phyloP scores from a whole-genome alignment of 352 stramenopile species.

The Bremia lactucae region DNA sequence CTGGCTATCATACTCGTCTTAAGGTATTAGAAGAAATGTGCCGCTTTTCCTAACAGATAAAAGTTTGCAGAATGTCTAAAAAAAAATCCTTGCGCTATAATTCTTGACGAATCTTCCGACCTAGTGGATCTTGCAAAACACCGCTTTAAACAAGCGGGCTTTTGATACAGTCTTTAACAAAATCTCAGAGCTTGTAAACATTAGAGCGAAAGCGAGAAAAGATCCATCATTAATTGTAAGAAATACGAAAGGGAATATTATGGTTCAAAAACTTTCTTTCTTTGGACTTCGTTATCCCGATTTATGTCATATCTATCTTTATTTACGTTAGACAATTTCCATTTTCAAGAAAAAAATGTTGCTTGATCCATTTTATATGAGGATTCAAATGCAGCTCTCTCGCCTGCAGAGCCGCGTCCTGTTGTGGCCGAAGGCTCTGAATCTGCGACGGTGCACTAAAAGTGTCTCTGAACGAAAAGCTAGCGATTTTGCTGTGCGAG shows the following conservation, averaged over 20 bases:
- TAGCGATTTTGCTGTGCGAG: constrained; percentile 28
- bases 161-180: too few species aligned
- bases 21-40: constrained; percentile 28
- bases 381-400: constrained; percentile 20
- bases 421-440: constrained; percentile 2
- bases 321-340: too few species aligned
- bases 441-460: constrained; percentile 14
- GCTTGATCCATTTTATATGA: too few species aligned
- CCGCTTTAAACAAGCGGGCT: too few species aligned
- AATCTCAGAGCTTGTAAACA: too few species aligned
- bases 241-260: too few species aligned
- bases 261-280: too few species aligned
- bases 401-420: constrained; percentile 8
- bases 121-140: constrained; percentile 46
- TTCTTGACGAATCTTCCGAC: constrained; percentile 50
- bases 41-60: constrained; percentile 65
- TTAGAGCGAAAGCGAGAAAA: too few species aligned
- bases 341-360: too few species aligned
- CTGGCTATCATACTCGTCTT: constrained; percentile 29
- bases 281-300: too few species aligned
- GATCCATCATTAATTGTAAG: too few species aligned
- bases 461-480: constrained; percentile 1
- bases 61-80: constrained; percentile 26
- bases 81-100: constrained; percentile 41
- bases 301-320: too few species aligned